Evolutionary conservation across 2,329 filamentous ascomycete species (phyloP), one percentile per base, ranked within the genome.

Genomic region (Trichophyton simii): DNA sequence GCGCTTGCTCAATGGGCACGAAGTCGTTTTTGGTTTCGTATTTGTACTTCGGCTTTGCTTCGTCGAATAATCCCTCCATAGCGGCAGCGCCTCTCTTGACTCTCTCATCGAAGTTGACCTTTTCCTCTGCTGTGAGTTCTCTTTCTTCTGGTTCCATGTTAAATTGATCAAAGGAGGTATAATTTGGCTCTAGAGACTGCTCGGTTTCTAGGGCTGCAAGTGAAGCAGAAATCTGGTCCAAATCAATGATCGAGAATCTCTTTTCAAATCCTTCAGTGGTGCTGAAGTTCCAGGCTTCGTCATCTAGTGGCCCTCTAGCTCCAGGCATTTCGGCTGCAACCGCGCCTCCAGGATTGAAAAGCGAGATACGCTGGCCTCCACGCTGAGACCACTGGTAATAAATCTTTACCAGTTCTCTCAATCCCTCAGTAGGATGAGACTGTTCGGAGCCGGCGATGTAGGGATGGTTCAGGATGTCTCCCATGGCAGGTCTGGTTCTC

Each of bases 231-330:
- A 80, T 70, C 62, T 78, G 72, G 64, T 78, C 73, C 7, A 77
- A 65, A 63, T 76, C 72, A 55, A 79, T 74, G 48, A 78, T 73
- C 1, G 78, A 79, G 57, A 79, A 77, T 38, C 78, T 69, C 61
- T 76, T 74, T 64, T 85, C 81, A 65, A 85, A 85, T 13, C 81
- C 79, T 64, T 82, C 81, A 1, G 82, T 84, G 3, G 82, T 84
- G 66, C 82, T 85, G 68, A 86, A 86, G 62, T 83, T 85, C 83
- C 83, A 86, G 64, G 83, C 82, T 46, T 82, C 80, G 2, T 44
- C 54, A n/a, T 78, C 75, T 0, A 75, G 69, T 5, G 73, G 68
- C 3, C 78, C 74, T 28, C 76, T 73, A 11, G 68, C 66, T 41
- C 68, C 66, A 31, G 79, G 77, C 34, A 79, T 72, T 62, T 82